A percentile compares a stretch with the other conserved stretches of the same genome.
These are phyloP conservation scores for Suillus clintonianus DNA, from an alignment of 768 basidiomycete species.

Conservation along the genomic window DNA sequence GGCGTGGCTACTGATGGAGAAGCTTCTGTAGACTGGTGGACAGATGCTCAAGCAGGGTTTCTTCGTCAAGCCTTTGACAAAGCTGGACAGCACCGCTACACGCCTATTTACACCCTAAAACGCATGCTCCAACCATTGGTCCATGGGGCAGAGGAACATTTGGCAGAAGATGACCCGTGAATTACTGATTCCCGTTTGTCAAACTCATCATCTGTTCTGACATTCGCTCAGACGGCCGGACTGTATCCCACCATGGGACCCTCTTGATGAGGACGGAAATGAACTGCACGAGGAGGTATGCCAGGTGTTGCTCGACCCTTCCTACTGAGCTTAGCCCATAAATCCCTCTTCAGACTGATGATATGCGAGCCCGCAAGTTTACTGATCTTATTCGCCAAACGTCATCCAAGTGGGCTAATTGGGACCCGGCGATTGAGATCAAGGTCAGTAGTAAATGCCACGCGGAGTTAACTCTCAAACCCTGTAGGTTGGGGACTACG, in stretches of 20 bases:
- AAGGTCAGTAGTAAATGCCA: too few species aligned
- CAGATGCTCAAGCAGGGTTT: background rate
- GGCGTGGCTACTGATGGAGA: constrained; percentile 15
- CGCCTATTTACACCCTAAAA: constrained; percentile 2
- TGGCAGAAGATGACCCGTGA: constrained; percentile 13
- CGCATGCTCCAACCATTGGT: constrained; percentile 9
- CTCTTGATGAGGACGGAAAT: background rate
- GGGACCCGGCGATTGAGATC: constrained; percentile 35
- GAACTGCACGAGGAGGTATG: background rate
- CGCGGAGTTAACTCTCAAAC: too few species aligned
- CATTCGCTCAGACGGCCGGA: background rate
- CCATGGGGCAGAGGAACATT: constrained; percentile 7
- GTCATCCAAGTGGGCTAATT: constrained; percentile 40
- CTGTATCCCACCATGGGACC: background rate
- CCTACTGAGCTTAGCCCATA: too few species aligned
- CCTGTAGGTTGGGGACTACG: constrained; percentile 40
- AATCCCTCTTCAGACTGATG: background rate
- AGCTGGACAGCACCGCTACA: background rate
- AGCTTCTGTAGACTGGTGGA: constrained; percentile 2
- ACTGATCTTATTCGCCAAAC: constrained; percentile 30
- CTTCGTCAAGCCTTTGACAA: background rate
- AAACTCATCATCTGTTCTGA: too few species aligned
- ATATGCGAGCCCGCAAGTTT: constrained; percentile 25
- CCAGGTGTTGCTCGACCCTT: too few species aligned
- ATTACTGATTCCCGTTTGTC: constrained; percentile 1